These are phyloP conservation scores for Mallotus nudiflorus DNA, from an alignment of 345 rosid species.

Conservation along the genomic window DNA sequence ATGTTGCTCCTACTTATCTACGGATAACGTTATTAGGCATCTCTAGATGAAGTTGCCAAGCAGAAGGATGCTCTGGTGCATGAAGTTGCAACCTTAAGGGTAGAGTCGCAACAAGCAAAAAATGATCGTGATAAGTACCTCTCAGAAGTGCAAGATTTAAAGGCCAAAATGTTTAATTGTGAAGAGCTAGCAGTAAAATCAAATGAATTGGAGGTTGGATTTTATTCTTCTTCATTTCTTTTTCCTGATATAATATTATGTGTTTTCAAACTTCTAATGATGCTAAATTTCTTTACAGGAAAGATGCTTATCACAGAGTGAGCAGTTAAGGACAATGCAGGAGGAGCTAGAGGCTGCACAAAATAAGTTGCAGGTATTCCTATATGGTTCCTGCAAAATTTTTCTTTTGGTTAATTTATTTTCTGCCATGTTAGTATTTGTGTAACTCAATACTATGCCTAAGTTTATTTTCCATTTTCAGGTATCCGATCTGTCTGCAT, in stretches of 20 bases:
- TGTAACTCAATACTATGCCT: slow-evolving; percentile 9
- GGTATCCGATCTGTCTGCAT: slow-evolving; percentile 73
- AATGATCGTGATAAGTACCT: slow-evolving; percentile 68
- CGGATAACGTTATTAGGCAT: slow-evolving; percentile 46
- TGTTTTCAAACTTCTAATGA: slow-evolving; percentile 14
- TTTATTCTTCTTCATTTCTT: slow-evolving; percentile 7
- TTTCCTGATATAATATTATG: neutral
- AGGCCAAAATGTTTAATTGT: slow-evolving; percentile 54
- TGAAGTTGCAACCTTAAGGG: slow-evolving; percentile 64
- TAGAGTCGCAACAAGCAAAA: slow-evolving; percentile 63
- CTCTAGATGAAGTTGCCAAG: slow-evolving; percentile 67
- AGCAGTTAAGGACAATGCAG: slow-evolving; percentile 61
- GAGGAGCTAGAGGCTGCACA: slow-evolving; percentile 66
- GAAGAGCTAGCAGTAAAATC: slow-evolving; percentile 66
- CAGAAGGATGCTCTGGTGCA: slow-evolving; percentile 66
- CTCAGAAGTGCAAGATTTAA: slow-evolving; percentile 51
- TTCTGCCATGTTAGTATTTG: neutral
- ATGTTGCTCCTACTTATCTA: neutral
- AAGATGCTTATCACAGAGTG: slow-evolving; percentile 63
- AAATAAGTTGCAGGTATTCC: slow-evolving; percentile 63
- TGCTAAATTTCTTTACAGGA: slow-evolving; percentile 44
- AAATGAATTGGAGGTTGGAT: slow-evolving; percentile 72
- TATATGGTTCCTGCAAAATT: neutral
- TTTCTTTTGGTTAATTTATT: neutral
- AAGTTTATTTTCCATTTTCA: slow-evolving; percentile 25